Evolutionary conservation across 176 grass and related monocot genomes (phyloP).

Genomic region (Ananas comosus): DNA sequence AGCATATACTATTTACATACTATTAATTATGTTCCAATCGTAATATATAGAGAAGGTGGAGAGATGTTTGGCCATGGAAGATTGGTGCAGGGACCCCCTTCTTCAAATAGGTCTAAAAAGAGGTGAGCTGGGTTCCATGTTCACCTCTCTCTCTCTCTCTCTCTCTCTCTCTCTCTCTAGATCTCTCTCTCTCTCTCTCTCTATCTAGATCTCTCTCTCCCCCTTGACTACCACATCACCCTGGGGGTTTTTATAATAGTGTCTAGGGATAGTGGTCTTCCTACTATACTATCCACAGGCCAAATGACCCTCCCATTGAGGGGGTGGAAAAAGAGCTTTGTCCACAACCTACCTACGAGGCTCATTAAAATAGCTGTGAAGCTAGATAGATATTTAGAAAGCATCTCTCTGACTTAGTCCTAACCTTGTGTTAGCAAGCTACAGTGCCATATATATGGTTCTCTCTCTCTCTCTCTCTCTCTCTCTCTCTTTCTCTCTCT

Average conservation of each 20-base stretch:
- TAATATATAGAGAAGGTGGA: not conserved
- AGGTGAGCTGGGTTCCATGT: conserved; percentile 18
- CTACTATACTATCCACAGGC: not conserved
- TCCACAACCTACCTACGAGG: not conserved
- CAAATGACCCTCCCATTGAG: not conserved
- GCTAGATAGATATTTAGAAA: not conserved
- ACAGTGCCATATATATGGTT: too few species aligned
- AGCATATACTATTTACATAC: too few species aligned
- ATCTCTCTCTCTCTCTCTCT: not conserved
- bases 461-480: too few species aligned
- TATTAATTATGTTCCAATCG: too few species aligned
- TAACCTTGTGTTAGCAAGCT: too few species aligned
- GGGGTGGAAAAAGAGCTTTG: not conserved
- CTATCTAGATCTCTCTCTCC: not conserved
- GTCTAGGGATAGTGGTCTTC: conserved; percentile 5
- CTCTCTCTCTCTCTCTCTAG: not conserved
- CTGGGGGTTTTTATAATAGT: conserved; percentile 10
- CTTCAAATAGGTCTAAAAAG: not conserved
- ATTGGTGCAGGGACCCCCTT: not conserved
- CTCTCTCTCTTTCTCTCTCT: too few species aligned
- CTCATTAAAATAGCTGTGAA: not conserved
- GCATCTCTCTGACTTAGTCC: too few species aligned
- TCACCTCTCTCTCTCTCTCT: not conserved
- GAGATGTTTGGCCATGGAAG: not conserved
- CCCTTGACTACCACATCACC: not conserved